Base-by-base conservation (phyloP, 176 grass and related monocot species). In the Otatea glauca region DNA sequence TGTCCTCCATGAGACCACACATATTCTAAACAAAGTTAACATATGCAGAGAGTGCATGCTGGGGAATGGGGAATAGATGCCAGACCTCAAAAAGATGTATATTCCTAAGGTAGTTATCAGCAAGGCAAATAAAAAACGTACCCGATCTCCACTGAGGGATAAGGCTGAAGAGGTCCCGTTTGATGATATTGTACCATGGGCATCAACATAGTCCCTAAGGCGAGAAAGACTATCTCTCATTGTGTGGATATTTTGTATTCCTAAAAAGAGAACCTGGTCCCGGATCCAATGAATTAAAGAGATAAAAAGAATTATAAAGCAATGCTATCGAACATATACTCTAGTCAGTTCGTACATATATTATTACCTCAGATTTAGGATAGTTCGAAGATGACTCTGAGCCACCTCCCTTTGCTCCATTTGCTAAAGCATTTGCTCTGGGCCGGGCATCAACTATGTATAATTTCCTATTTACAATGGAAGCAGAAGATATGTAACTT, bases 381-480 rank as follows among this genome's bases (percentile, higher is more conserved):
- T 98, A 98, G 81, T 98, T 98, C 50, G 96, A 92, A 72, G 96
- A 89, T 76, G 96, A 98, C 63, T 98, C 96, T 59, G 96, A 98
- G 70, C 96, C 96, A 43, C 96, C 96, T 85, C 96, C 96, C 83
- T 96, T 98, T 51, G 94, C 96, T 34, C 93, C 91, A 88, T 98
- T 98, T 79, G 93, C 96, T 75, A 98, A 86, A 77, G 96, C 96
- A 92, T 98, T 96, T 86, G 89, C 89, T 83, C 91, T 98, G 86
- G 96, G 96, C 60, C 96, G 94, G 70, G 96, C 96, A 89, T 98
- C 96, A 75, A 95, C 94, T 90, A 98, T 98, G 86, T 98, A 98
- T 41, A 98, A 47, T 81, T 98, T 98, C 88, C 96, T 98, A 86
- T 79, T 56, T 76, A 34, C 27, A 88, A 48, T 66, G 20, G 61